A percentile compares a stretch with the other conserved stretches of the same genome.
Evolutionary conservation across 176 grass and related monocot species (phyloP).

Genomic region (Triticum turgidum): DNA sequence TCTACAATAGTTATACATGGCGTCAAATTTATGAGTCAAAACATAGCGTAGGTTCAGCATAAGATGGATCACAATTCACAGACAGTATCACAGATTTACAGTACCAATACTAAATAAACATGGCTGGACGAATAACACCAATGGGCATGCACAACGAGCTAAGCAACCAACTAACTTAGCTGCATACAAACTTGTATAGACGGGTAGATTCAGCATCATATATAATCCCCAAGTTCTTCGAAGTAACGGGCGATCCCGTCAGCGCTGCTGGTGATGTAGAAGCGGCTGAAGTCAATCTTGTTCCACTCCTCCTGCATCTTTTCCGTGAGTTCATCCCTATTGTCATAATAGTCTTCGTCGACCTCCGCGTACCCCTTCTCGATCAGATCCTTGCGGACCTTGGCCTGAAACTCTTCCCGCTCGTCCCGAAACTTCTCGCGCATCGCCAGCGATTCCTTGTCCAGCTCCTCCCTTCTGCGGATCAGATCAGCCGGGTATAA

Average conservation of each 20-base stretch:
- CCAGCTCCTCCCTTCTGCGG: background rate
- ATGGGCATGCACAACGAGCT: too few relatives aligned
- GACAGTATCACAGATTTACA: too few relatives aligned
- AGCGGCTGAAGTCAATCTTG: background rate
- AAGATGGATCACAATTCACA: too few relatives aligned
- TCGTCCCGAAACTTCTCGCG: too few relatives aligned
- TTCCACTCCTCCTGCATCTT: background rate
- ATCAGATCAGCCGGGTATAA: background rate
- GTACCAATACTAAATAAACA: too few relatives aligned
- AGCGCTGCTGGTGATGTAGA: background rate
- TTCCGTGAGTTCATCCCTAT: background rate
- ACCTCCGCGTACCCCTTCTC: background rate
- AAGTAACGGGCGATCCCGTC: background rate
- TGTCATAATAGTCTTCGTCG: background rate
- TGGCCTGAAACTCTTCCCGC: background rate
- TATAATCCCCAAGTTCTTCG: background rate
- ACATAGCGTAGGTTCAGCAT: too few relatives aligned
- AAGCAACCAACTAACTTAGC: too few relatives aligned
- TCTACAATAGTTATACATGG: too few relatives aligned
- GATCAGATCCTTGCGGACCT: background rate
- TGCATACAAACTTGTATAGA: too few relatives aligned
- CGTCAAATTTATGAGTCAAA: too few relatives aligned
- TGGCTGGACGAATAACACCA: too few relatives aligned
- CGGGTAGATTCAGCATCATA: background rate
- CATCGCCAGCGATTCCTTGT: background rate